Base-by-base conservation (phyloP, 192 early-diverging fungal species). In the Phlyctochytrium arcticum region DNA sequence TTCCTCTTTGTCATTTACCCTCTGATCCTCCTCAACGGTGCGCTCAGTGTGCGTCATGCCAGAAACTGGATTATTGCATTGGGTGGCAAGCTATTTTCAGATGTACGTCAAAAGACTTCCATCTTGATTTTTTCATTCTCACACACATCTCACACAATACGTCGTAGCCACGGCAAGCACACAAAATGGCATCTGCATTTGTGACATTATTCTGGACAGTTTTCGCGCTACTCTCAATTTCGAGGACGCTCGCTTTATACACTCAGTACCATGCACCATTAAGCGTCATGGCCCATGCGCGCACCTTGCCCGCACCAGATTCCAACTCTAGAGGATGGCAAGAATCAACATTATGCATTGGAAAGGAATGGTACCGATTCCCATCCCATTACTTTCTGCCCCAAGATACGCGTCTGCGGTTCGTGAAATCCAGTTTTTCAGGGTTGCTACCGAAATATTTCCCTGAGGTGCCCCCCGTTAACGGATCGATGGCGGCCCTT, bases 281-380 rank as follows among this genome's bases (percentile, higher is more conserved):
- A 19, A 44, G 21, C 21, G 39, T 44, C 39, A n/a, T n/a, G 15
- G 15, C 50, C 6, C 5, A 60, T 37, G 0, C n/a, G 27, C 21
- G 49, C 58, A 42, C 50, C 48, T 24, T 5, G 24, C 12, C 65
- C 56, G 3, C 57, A 76, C 31, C 31, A 7, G 19, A 3, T 2
- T 68, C 29, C 10, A 33, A 68, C 31, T 24, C 58, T 51, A 55
- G 66, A 27, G 19, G 15, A 35, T 29, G 63, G 63, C 60, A 59
- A 66, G 62, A 62, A 39, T 57, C 69, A 48, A 59, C 57, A 24
- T 54, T 97, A 24, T 99, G 96, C 71, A 78, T 97, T 55, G 95
- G 90, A 34, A 91, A 87, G 58, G 96, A 94, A 59, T 99, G 96
- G 96, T 88, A 99, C 70, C 65, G 92, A 30, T 99, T 94, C 70